Evolutionary conservation across 805 yeast genomes (phyloP), one percentile per base, ranked within the genome.

Genomic region (Blastobotrys mokoenaii): DNA sequence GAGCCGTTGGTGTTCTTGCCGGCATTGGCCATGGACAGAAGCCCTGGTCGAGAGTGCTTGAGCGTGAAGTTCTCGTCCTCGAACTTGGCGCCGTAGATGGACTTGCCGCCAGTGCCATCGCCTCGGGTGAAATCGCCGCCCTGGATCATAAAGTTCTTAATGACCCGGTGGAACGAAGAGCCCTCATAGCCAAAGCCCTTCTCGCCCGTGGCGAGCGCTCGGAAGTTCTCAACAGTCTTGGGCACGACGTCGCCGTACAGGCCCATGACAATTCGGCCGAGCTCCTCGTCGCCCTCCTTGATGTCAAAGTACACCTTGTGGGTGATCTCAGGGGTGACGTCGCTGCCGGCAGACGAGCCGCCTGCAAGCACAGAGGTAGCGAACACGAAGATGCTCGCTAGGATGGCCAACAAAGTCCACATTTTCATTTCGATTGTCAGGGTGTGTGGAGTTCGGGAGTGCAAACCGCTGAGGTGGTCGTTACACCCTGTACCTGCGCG

Each of bases 221-320:
- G 79, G 69, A 88, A 88, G 73, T 89, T 89, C 64, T 85, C 89
- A 34, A 74, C 93, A 22, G 97, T 89, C 66, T 82, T 84, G 56
- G 94, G 96, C 34, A 82, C 90, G 41, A 78, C 84, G 18, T 79
- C 76, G 40, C 96, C 97, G 62, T 80, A 90, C 44, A 90, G 73
- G 10, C 97, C 97, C 63, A 90, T 72, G 48, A 81, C 84, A 52
- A 90, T 73, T 61, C 95, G 77, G 40, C 97, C 97, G 39, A 89
- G 68, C 3, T 69, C 58, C 63, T 80, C 69, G 44, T 78, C 93
- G 48, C 87, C 97, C 62, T 86, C 89, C 54, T 77, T 72, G 52
- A 89, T 70, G 62, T 90, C 96, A 57, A 89, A 88, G 69, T 71
- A 90, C 30, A 90, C 96, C 66, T 79, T 80, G 62, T 79, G 76